Evolutionary conservation across 2,329 filamentous ascomycete species (phyloP), one percentile per base, ranked within the genome.

Genomic region (Alternaria tenuissima): DNA sequence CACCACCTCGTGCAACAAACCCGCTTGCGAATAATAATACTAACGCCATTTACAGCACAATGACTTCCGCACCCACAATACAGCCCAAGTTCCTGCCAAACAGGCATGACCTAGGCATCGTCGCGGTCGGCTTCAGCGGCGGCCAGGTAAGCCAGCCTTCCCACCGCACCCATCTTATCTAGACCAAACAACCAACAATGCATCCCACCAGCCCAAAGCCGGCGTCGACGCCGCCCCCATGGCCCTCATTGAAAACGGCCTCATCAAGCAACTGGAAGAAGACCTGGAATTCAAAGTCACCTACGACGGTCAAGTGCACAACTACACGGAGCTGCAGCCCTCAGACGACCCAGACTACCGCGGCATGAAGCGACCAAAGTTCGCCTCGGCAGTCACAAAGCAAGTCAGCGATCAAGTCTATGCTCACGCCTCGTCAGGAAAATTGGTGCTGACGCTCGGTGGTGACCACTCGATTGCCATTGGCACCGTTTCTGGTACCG

Each of bases 391-490:
- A 59, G 94, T 97, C 48, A 98, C 93, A 2, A 81, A 89, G 74
- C 85, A 88, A 71, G 89, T 99, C 65, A 89, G 89, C 78, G 83
- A 89, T 57, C 92, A 97, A 81, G 92, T 96, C 52, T 97, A 98
- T 84, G 84, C 87, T 66, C 93, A 98, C 76, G 93, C 94, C 48
- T 87, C 85, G 68, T 83, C 91, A 66, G 95, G 95, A 34, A 89
- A 94, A 62, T 89, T 97, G 78, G 93, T 96, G 1, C 86, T 99
- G 57, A 99, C 95, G 0, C 88, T 99, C 9, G 95, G 95, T 57
- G 95, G 95, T 55, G 95, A 99, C 82, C 95, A 99, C 84, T 93
- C 90, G 66, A 96, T 99, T 76, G 95, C 95, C 64, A 96, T 99
- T 71, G 95, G 95, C 64, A 96, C 93, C 48, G 88, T 99, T 70